Conservation (phyloP, 805 yeast species). For the Wickerhamomyces chaumierensis region DNA sequence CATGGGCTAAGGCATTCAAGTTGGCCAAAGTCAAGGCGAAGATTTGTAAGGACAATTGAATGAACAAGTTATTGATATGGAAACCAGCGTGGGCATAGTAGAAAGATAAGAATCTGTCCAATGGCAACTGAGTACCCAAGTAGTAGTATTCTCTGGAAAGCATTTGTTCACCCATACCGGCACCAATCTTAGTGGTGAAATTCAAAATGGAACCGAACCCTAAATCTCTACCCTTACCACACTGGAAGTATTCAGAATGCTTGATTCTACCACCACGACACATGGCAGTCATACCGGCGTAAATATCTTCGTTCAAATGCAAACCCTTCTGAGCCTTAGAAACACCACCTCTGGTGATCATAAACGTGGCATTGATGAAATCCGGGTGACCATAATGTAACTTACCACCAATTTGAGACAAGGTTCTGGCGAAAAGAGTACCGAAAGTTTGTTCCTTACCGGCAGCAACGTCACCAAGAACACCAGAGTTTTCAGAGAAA, state of each 20-base stretch:
- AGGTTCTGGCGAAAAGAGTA: constrained; percentile 72
- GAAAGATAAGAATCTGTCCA: constrained; percentile 73
- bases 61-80: constrained; percentile 72
- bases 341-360: constrained; percentile 83
- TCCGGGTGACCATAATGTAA: constrained; percentile 87
- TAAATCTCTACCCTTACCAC: constrained; percentile 86
- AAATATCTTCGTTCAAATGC: constrained; percentile 80
- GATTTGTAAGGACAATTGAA: constrained; percentile 62
- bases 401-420: constrained; percentile 78
- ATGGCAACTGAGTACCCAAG: constrained; percentile 68
- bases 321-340: constrained; percentile 81
- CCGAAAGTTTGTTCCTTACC: constrained; percentile 88
- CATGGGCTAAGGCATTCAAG: constrained; percentile 63
- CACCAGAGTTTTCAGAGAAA: constrained; percentile 79
- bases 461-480: constrained; percentile 82
- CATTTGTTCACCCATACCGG: constrained; percentile 91
- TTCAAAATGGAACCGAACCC: constrained; percentile 81
- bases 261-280: constrained; percentile 81
- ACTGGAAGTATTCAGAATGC: constrained; percentile 80
- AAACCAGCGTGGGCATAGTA: constrained; percentile 84
- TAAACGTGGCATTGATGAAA: constrained; percentile 61
- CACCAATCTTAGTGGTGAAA: constrained; percentile 82
- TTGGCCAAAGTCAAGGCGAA: constrained; percentile 63
- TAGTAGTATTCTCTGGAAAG: constrained; percentile 75
- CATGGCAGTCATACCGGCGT: constrained; percentile 79